A percentile compares a stretch with the other conserved stretches of the same genome.
Evolutionary conservation across 345 rosid species (phyloP).

Genomic region (Syzygium grande): DNA sequence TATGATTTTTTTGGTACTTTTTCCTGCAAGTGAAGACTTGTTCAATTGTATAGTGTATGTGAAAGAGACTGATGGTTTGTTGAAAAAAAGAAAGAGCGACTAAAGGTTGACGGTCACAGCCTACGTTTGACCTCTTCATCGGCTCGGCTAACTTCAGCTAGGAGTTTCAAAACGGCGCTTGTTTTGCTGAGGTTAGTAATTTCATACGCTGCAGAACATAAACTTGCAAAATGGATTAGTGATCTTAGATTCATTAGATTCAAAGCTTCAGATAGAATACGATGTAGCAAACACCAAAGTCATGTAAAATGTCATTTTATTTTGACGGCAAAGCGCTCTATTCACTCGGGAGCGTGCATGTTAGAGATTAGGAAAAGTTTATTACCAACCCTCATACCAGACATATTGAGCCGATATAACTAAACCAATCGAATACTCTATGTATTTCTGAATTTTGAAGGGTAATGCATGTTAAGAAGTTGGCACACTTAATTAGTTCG

Average conservation of each 20-base stretch:
- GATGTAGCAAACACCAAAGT: not conserved
- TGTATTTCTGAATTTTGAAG: not conserved
- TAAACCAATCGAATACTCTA: not conserved
- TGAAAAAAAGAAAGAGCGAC: not conserved
- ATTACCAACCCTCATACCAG: not conserved
- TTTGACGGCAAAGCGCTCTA: not conserved
- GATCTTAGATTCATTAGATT: not conserved
- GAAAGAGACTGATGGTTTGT: not conserved
- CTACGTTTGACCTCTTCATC: not conserved
- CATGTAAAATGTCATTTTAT: not conserved
- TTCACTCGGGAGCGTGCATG: not conserved
- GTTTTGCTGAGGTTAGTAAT: not conserved
- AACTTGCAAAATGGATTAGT: not conserved
- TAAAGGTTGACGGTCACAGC: not conserved
- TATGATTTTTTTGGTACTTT: no score
- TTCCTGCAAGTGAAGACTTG: not conserved
- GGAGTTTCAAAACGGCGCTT: not conserved
- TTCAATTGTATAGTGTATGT: not conserved
- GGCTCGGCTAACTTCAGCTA: not conserved
- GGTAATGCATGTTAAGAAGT: not conserved
- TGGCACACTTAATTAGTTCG: not conserved
- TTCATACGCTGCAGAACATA: not conserved
- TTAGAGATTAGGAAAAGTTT: not conserved
- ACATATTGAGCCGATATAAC: not conserved
- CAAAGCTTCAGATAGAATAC: not conserved